These are phyloP conservation scores for Saccharomyces paradoxus DNA, from an alignment of 805 yeast species.

Conservation along the genomic window DNA sequence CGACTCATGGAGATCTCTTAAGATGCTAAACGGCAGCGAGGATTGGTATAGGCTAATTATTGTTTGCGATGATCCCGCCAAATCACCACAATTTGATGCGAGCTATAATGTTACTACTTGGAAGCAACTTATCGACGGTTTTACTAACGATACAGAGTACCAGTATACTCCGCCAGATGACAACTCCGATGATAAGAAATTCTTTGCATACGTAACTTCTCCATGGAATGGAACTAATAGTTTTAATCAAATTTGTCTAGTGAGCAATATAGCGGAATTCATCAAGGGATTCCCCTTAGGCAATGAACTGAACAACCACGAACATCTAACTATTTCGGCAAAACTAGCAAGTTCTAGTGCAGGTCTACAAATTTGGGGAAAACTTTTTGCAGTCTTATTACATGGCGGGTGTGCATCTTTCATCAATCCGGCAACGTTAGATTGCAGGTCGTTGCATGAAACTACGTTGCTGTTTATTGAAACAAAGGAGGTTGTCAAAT, in stretches of 20 bases:
- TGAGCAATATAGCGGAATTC: conserved; percentile 46
- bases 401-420: conserved; percentile 29
- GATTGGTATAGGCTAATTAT: conserved; percentile 28
- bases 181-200: conserved; percentile 31
- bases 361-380: conserved; percentile 39
- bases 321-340: conserved; percentile 26
- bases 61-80: conserved; percentile 21
- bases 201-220: conserved; percentile 24
- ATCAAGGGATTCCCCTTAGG: conserved; percentile 31
- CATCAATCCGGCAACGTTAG: conserved; percentile 18
- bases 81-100: conserved; percentile 1
- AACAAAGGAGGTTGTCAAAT: conserved; percentile 6
- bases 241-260: conserved; percentile 45
- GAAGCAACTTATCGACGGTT: conserved; percentile 15
- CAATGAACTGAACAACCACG: conserved; percentile 30
- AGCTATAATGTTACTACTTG: conserved; percentile 17
- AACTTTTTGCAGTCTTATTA: conserved; percentile 28
- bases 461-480: conserved; percentile 20
- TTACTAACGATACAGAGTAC: conserved; percentile 14
- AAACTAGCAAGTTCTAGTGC: conserved; percentile 8
- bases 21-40: conserved; percentile 18
- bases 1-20: conserved; percentile 20
- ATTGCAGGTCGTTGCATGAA: conserved; percentile 6
- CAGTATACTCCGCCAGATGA: conserved; percentile 27
- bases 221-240: conserved; percentile 21